Conservation (phyloP, 2,329 filamentous ascomycete species). For the Colletotrichum tropicicola region DNA sequence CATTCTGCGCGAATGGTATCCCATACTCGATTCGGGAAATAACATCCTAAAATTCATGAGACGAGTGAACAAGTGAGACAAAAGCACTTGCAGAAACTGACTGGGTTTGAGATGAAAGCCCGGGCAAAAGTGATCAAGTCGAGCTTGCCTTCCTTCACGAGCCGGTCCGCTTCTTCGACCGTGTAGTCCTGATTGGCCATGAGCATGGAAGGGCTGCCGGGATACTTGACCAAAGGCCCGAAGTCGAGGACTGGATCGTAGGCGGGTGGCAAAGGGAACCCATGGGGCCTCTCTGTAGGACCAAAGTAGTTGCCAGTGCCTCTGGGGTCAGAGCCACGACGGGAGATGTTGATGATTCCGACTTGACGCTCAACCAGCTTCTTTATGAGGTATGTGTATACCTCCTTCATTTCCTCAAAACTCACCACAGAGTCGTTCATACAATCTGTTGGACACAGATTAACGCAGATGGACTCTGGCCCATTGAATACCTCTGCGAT, state of each 20-base stretch:
- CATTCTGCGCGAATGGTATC: not conserved
- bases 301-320: not conserved
- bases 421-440: conserved; percentile 55
- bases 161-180: conserved; percentile 4
- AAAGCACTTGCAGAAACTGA: not conserved
- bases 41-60: not conserved
- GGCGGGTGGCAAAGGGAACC: not conserved
- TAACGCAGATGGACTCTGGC: conserved; percentile 49
- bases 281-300: not conserved
- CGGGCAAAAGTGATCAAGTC: conserved; percentile 16
- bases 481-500: not conserved
- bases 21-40: not conserved
- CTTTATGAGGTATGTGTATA: conserved; percentile 56
- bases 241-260: conserved; percentile 19
- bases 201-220: not conserved
- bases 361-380: conserved; percentile 55
- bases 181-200: conserved; percentile 18
- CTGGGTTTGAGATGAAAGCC: conserved; percentile 23
- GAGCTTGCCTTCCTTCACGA: not conserved
- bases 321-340: not conserved
- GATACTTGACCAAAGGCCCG: conserved; percentile 4
- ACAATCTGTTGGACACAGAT: conserved; percentile 56
- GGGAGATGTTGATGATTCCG: conserved; percentile 56
- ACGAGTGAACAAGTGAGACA: not conserved
- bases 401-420: conserved; percentile 1